Conservation (phyloP, 1,284 basidiomycete genomes). For the Xerocomus cyaneibrunnescens region DNA sequence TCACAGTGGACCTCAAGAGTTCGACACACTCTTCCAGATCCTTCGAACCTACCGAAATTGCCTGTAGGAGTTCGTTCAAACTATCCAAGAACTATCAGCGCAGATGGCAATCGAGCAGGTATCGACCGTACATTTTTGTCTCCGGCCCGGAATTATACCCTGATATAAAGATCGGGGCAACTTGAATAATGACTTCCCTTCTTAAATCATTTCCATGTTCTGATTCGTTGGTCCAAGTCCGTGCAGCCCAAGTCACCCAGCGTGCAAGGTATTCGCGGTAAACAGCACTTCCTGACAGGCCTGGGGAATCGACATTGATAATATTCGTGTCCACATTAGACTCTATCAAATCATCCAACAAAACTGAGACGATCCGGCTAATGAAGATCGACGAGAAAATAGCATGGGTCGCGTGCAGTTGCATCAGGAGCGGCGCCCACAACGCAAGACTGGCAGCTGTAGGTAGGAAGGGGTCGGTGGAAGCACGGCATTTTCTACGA, state of each 20-base stretch:
- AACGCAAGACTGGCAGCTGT: constrained; percentile 54
- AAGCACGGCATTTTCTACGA: constrained; percentile 59
- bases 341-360: constrained; percentile 34
- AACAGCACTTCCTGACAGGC: constrained; percentile 35
- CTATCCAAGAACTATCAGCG: constrained; percentile 18
- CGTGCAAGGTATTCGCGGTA: constrained; percentile 61
- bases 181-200: constrained; percentile 44
- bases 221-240: constrained; percentile 38
- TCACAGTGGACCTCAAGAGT: constrained; percentile 13
- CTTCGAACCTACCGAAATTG: constrained; percentile 20
- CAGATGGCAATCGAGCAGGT: neutral
- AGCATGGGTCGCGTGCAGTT: constrained; percentile 58
- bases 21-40: constrained; percentile 20
- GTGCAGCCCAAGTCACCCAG: constrained; percentile 64
- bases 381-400: constrained; percentile 54
- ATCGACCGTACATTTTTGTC: constrained; percentile 39
- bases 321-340: constrained; percentile 3
- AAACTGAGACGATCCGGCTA: constrained; percentile 46
- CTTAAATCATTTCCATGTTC: constrained; percentile 39
- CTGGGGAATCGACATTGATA: constrained; percentile 14
- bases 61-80: constrained; percentile 20
- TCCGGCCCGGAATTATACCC: constrained; percentile 24
- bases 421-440: constrained; percentile 71
- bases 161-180: constrained; percentile 52
- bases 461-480: constrained; percentile 47